Evolutionary conservation across 305 asterid genomes (phyloP).

Genomic region (Coffea humblotiana): DNA sequence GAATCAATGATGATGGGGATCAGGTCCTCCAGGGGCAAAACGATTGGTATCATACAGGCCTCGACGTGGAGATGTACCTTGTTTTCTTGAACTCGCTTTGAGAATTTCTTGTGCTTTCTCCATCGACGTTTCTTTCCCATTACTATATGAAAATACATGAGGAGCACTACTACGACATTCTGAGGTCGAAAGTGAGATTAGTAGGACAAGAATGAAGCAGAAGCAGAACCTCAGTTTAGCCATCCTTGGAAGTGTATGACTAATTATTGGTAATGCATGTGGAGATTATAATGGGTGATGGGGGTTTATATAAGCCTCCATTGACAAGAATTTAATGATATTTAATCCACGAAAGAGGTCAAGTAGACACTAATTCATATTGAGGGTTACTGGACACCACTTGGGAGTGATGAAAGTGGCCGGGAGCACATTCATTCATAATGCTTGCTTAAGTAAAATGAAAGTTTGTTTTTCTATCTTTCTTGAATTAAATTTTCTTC

Average conservation of each 20-base stretch:
- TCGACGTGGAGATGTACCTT: background rate
- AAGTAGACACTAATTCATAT: background rate
- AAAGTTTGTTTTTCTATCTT: background rate
- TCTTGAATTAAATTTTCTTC: background rate
- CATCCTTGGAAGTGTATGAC: background rate
- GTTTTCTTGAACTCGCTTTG: background rate
- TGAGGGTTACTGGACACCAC: constrained; percentile 10
- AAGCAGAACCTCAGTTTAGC: constrained; percentile 4
- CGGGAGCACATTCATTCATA: constrained; percentile 1
- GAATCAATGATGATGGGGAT: constrained; percentile 29
- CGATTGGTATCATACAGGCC: constrained; percentile 12
- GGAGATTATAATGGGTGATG: background rate
- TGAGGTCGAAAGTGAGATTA: background rate
- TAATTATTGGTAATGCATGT: background rate
- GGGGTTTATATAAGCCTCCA: constrained; percentile 20
- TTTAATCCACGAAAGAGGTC: background rate
- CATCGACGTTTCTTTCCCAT: constrained; percentile 10
- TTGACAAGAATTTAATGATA: background rate
- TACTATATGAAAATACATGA: background rate
- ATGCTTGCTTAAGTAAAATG: background rate
- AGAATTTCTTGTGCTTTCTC: constrained; percentile 16
- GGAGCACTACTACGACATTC: background rate
- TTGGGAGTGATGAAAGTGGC: background rate
- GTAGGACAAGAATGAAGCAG: constrained; percentile 13
- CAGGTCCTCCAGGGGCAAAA: constrained; percentile 31